Evolutionary conservation across 495 filamentous ascomycete species (phyloP), one percentile per base, ranked within the genome.

Genomic region (Sordaria brevicollis): DNA sequence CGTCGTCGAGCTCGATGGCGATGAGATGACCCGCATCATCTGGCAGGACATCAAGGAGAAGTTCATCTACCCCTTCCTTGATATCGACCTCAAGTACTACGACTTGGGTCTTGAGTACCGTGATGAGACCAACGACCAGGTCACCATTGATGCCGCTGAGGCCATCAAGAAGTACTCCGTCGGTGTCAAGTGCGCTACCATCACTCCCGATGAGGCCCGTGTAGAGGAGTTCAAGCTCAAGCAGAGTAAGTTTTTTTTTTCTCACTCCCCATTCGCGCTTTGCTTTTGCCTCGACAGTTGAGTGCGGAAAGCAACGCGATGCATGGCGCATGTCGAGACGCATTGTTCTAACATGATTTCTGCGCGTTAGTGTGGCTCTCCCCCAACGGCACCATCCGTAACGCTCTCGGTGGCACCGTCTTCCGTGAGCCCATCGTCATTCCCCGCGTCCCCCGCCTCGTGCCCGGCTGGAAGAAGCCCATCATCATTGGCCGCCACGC

Each of bases 11-110:
- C 86, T 99, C 77, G 95, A 99, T 81, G 95, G 95, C 76, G 95
- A 99, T 86, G 95, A 99, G 88, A 99, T 99, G 95, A 99, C 95
- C 71, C 87, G 95, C 76, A 93, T 99, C 75, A 99, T 99, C 83
- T 99, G 95, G 95, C 84, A 97, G 83, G 89, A 93, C 77, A 99
- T 99, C 85, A 96, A 97, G 85, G 89, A 97, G 79, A 97, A 95
- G 87, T 93, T 97, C 84, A 97, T 97, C 80, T 84, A 88, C 83
- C 93, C 93, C 54, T 98, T 93, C 84, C 91, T 99, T 43, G 92
- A 96, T 76, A 87, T 99, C 80, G 94, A 99, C 80, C 89, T 99
- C 71, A 99, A 99, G 86, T 99, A 99, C 89, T 98, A 97, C 84
- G 95, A 99, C 78, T 83, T 99, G 73, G 95, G 95, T 71, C 88